Base-by-base conservation (phyloP, 441 rosid species). In the Hypseocharis bilobata region DNA sequence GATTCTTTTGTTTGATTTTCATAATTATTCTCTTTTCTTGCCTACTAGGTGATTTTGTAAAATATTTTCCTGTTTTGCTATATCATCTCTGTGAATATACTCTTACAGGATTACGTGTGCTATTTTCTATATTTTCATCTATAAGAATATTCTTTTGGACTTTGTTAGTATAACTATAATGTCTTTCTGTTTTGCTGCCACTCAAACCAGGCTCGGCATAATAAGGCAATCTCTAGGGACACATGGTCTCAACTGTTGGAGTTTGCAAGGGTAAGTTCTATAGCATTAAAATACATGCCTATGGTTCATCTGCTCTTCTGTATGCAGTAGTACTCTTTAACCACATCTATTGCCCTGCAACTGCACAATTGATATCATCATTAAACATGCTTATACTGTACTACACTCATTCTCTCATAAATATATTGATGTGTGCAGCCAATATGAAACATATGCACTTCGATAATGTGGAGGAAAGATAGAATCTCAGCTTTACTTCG, bases 221-320 rank as follows among this genome's bases (percentile, higher is more conserved):
- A 92, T 75, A 92, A 92, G 81, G 98, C 96, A 26, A 92, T 92
- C 73, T 88, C 98, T 2, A 77, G 87, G 81, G 98, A 92, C 76
- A 92, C 96, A 49, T 92, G 98, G 98, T 78, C 93, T 74, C 96
- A 92, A 70, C 89, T 92, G 13, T 73, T 88, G 82, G 96, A 87
- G 76, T 89, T 89, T 71, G 82, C 84, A 23, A 81, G 85, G 85
- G 94, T 87, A 80, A 79, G 73, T 23, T 54, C 25, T 28, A 42
- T 22, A 17, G 14, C 29, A 16, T 4, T 0, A 17, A 42, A 23
- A 0, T 20, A 13, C 29, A 16, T 10, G 3, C 7, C 36, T 40
- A 34, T 27, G 14, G 6, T 51, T 59, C 38, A 57, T 49, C 51
- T 51, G 34, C 65, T 8, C 16, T 20, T 44, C 38, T 17, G 16